Evolutionary conservation across 495 filamentous ascomycete genomes (phyloP), one percentile per base, ranked within the genome.

Genomic region (Haplographium delicatum): DNA sequence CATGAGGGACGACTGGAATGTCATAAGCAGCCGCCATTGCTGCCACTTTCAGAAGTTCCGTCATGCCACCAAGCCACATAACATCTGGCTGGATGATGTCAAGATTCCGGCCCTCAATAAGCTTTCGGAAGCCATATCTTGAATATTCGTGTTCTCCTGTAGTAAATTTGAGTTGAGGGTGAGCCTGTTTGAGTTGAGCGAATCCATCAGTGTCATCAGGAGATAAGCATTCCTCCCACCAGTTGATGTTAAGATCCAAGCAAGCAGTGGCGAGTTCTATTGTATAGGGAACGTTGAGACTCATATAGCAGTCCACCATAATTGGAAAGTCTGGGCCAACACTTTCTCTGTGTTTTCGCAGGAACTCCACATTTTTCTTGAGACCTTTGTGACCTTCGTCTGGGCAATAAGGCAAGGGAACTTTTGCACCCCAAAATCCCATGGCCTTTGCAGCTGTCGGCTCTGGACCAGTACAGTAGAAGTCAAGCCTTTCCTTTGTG

Each of bases 251-350:
- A 50, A 96, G 78, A 34, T 89, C 81, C 47, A 83, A 67, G 44
- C 83, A 85, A 39, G 84, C 85, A 67, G 89, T 86, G 30, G 85
- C 90, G 10, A 96, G 74, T 65, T 95, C 83, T 53, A 96, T 94
- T 1, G 87, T 94, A 68, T 96, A 96, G 4, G 86, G 72, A 19
- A 96, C 90, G 57, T 88, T 95, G 54, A 95, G 72, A 47, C 85
- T 88, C 90, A 95, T 96, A 70, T 95, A 96, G 75, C 90, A 96
- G 69, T 96, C 90, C 3, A 96, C 90, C 72, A 90, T 91, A 43
- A 96, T 76, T 13, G 90, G 90, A 62, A 91, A 96, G 64, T 95
- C 85, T 0, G 89, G 85, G 0, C 90, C 90, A 44, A 96, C 85
- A 42, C 78, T 79, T 60, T 86, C 87, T 27, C 89, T 81, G 65